Evolutionary conservation across 306 rosid species (phyloP), one percentile per base, ranked within the genome.

Genomic region (Hippophae gyantsensis): DNA sequence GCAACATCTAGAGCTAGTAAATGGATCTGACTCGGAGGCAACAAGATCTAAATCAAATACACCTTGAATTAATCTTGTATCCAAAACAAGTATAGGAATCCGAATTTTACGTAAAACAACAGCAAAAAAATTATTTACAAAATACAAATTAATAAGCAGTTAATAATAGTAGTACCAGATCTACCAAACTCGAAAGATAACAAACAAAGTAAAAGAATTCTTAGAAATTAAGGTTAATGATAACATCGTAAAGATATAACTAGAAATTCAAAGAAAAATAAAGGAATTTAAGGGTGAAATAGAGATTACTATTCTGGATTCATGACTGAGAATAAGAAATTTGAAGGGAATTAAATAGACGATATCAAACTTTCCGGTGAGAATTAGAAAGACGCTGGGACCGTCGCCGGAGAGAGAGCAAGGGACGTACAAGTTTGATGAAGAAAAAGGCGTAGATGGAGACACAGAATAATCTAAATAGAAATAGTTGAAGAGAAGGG

Each of bases 221-320:
- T 32, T 13, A 45, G 32, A 7, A 42, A 23, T 4, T 27, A 13
- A 45, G 42, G 52, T 63, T 42, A 41, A 26, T n/a, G 23, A 42
- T 26, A 32, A 32, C 38, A 8, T 10, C 14, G 18, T 3, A 5
- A 18, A 18, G 61, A 4, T 26, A 49, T 11, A 75, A 69, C 40
- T 61, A 3, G 0, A 63, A 56, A 72, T 32, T 3, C 43, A 61
- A 26, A 43, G 27, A 60, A 41, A 56, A 0, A 40, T 6, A 10
- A 56, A 9, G 1, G 13, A 10, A 42, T 38, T 0, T 57, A 9
- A 6, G n/a, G 47, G 23, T 7, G 49, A 53, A 64, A 67, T 70
- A 10, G 67, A 57, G 77, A 96, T 75, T 74, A 92, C 98, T 92
- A 92, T 78, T 92, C 98, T 64, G 98, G 98, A 82, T 84, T 92